Percentiles rank a stretch among this genome's conserved stretches.
Conservation (phyloP, 345 rosid genomes). For the Citrus medica region DNA sequence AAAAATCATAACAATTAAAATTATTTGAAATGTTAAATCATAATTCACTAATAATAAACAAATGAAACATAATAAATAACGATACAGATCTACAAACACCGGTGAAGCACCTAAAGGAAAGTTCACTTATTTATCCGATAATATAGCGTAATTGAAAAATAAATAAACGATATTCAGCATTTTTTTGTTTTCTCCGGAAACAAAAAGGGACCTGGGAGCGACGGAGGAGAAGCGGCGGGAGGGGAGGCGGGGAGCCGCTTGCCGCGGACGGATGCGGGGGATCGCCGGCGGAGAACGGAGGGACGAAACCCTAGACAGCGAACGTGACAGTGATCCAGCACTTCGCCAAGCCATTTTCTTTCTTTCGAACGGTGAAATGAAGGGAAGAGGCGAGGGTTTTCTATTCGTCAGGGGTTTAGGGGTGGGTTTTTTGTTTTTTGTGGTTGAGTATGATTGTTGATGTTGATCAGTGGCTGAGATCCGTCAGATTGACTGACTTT, state of each 20-base stretch:
- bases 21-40: neutral
- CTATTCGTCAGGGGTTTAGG: constrained; percentile 1
- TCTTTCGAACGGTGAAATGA: neutral
- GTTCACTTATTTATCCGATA: neutral
- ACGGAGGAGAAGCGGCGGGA: constrained; percentile 61
- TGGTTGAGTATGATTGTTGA: neutral
- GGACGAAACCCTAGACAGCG: constrained; percentile 57
- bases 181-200: neutral
- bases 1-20: neutral
- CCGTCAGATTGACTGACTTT: neutral
- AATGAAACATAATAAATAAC: neutral
- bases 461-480: neutral
- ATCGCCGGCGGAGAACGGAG: constrained; percentile 53
- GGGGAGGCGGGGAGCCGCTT: constrained; percentile 50
- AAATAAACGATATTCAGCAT: neutral
- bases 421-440: neutral
- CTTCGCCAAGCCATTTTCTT: constrained; percentile 47
- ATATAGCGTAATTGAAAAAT: neutral
- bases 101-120: neutral
- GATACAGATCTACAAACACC: neutral
- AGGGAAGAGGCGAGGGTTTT: neutral
- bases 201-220: constrained; percentile 49
- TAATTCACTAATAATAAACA: neutral
- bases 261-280: constrained; percentile 67
- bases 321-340: constrained; percentile 47